Conservation (phyloP, 1,284 basidiomycete species). For the Cryptococcus sp. region DNA sequence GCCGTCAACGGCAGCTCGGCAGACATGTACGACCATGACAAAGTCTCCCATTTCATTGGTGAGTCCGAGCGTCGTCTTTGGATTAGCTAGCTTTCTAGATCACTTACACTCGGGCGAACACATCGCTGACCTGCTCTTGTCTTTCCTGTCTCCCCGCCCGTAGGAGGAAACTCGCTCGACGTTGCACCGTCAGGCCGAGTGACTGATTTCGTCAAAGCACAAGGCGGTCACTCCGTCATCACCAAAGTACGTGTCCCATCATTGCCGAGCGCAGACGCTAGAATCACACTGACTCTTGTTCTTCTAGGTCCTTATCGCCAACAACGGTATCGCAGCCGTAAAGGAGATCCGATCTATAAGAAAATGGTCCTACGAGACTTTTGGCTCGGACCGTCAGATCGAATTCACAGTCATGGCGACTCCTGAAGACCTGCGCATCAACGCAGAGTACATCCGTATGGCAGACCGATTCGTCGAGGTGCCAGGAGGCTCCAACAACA, state of each 20-base stretch:
- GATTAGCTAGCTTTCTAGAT: not conserved
- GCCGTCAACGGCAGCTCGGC: not conserved
- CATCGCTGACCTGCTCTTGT: not conserved
- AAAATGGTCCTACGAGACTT: conserved; percentile 99
- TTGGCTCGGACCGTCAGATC: conserved; percentile 91
- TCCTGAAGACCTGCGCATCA: conserved; percentile 92
- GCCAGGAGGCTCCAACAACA: conserved; percentile 97
- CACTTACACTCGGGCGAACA: not conserved
- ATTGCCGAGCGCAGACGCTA: not conserved
- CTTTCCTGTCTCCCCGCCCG: conserved; percentile 1
- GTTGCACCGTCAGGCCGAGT: conserved; percentile 76
- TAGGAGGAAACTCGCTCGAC: conserved; percentile 90
- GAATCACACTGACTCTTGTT: conserved; percentile 2
- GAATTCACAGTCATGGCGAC: conserved; percentile 99
- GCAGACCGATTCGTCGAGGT: conserved; percentile 99
- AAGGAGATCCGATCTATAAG: conserved; percentile 99
- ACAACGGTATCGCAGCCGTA: conserved; percentile 98
- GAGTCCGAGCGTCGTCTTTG: conserved; percentile 23
- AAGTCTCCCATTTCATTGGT: conserved; percentile 82
- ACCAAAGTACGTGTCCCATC: conserved; percentile 71
- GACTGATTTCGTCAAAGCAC: conserved; percentile 84
- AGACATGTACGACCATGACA: conserved; percentile 57
- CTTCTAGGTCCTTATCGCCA: conserved; percentile 85
- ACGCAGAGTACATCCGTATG: conserved; percentile 99
- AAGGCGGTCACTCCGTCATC: conserved; percentile 97